Base-by-base conservation (phyloP, 2,329 filamentous ascomycete genomes). In the Mariannaea elegans region DNA sequence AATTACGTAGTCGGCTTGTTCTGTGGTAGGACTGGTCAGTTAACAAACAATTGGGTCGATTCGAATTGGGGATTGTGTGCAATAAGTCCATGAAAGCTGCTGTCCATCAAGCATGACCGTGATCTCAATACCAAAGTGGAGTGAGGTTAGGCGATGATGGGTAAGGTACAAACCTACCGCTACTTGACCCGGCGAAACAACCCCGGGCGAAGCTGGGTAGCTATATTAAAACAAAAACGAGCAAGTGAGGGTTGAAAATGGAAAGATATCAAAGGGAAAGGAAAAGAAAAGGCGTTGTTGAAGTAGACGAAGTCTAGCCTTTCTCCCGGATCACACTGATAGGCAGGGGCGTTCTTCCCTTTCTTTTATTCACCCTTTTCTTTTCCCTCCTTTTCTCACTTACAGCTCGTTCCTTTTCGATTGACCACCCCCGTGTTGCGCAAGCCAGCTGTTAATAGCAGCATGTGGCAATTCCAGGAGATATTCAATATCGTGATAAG, bases 131-230 rank as follows among this genome's bases (percentile, higher is more conserved):
- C 23, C 56, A 27, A 10, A 48, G 56, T 59, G 50, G 56, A 59
- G 56, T 16, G 56, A 54, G 31, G 50, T 59, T 54, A 59, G 56
- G 56, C 56, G 31, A 59, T 42, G 56, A 59, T 45, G 50, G 56
- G 50, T 49, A 54, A 54, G 56, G 56, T 49, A 47, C 51, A 41
- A 23, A 54, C 56, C 49, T 54, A 59, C 56, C 55, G 55, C 47
- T 59, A 59, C 46, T 53, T 59, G 44, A 36, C 56, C 27, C 24
- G 27, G 31, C 48, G 23, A 52, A 41, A 53, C 19, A 24, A 49
- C 34, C 18, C 45, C 44, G 45, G 45, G 56, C 16, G 46, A 46
- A 45, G 47, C 44, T 39, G 47, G 45, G 56, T 52, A 47, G 19
- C 23, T 47, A 24, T 23, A 46, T 36, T 34, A 13, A 44, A 34